Base-by-base conservation (phyloP, 495 filamentous ascomycete genomes). In the Bacidia rubella region DNA sequence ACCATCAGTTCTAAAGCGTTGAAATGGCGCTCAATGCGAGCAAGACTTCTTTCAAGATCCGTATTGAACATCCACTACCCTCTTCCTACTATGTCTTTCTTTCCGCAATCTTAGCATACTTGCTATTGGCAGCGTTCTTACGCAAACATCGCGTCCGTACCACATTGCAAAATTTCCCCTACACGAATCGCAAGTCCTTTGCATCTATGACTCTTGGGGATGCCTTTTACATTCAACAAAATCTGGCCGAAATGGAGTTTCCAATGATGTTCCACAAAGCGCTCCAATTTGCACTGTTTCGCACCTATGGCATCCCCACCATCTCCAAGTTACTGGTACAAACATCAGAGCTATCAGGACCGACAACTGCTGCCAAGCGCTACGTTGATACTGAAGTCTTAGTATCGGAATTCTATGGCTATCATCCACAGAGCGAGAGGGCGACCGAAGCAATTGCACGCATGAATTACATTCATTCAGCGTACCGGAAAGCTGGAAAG, bases 261-360 rank as follows among this genome's bases (percentile, higher is more conserved):
- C 81, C 81, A 0, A 72, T 74, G 23, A 68, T 75, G 3, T 75
- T 70, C 47, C 64, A 73, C 35, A 75, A 78, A 47, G 55, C 73
- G 2, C 61, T 85, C 35, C 73, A 83, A 51, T 85, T 85, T 62
- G 82, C 78, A 0, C 65, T 87, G 2, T 84, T 85, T 63, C 52
- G 80, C 74, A 83, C 82, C 12, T 86, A 86, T 54, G 80, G 77
- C 7, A 76, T 86, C 43, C 79, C 80, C 0, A 71, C 74, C 20
- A 83, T 83, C 47, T 79, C 76, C 3, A 62, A 60, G 25, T 61
- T 83, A 0, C 70, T 86, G 19, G 69, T 74, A 0, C 69, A 71
- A 25, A 84, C 81, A 7, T 71, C 66, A 32, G 74, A 85, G 51
- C 73, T 87, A 43, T 72, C 76, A 12, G 68, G 69, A 46, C 62